Evolutionary conservation across 177 flowering plant species (phyloP), one percentile per base, ranked within the genome.

Genomic region (Vitis hybrid): DNA sequence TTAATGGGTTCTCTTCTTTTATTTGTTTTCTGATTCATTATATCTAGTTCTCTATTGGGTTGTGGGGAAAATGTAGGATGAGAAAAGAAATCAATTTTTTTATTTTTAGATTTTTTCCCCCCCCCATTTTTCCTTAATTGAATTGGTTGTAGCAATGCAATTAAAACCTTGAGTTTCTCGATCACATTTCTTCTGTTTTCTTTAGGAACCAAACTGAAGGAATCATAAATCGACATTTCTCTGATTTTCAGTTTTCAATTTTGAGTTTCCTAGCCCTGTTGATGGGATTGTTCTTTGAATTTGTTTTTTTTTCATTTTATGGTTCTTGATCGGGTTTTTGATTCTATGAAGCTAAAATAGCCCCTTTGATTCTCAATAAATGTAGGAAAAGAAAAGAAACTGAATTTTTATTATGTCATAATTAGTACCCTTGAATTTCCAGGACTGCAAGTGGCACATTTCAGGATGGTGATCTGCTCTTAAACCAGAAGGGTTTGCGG

Each of bases 381-480:
- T 66, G 17, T 32, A 13, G 21, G 11, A 14, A 62, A 49, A 15
- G 65, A 40, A 40, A 6, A 40, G 45, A 40, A 40, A 40, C 45
- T 40, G 45, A 40, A 40, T 40, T 40, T 40, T 40, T 5, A 40
- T 40, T 40, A 40, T 40, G 45, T 40, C 45, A 4, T 40, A 40
- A 40, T 1, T 40, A 40, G 45, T 40, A 40, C 45, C 30, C 45
- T 56, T 50, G 3, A 64, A 64, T 72, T 70, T 45, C 65, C 82
- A 93, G 99, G 87, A 90, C 98, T 15, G 95, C 98, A 0, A 96
- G 99, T 68, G 99, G 99, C 18, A 96, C 99, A 48, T 96, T 96
- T 82, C 97, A 92, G 56, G 98, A 96, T 60, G 99, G 99, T 5
- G 98, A 92, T 88, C 81, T 96, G 72, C 86, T 89, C 12, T 82